A percentile compares a stretch with the other conserved stretches of the same genome.
These are phyloP conservation scores for Aspergillus persii DNA, from an alignment of 2,329 filamentous ascomycete species.

Conservation along the genomic window DNA sequence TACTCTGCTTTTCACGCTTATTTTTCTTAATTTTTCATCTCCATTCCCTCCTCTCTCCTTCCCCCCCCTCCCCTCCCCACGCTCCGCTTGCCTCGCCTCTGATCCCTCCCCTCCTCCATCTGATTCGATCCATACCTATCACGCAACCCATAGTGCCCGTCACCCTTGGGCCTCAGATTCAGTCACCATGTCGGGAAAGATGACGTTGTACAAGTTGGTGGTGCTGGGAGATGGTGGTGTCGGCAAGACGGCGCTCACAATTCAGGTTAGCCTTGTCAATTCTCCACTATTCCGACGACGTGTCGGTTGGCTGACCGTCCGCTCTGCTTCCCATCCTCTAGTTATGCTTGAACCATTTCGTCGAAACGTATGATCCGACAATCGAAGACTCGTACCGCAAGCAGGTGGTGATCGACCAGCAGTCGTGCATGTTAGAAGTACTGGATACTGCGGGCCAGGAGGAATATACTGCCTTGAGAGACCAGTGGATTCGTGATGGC, in stretches of 20 bases:
- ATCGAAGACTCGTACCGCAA: conserved; percentile 69
- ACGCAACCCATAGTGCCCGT: not conserved
- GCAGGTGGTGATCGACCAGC: conserved; percentile 80
- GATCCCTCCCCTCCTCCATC: not conserved
- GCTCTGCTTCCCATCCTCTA: conserved; percentile 38
- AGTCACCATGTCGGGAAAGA: conserved; percentile 77
- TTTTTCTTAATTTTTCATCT: conserved; percentile 5
- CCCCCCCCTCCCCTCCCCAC: not conserved
- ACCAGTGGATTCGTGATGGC: conserved; percentile 98
- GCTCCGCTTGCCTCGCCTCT: not conserved
- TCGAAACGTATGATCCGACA: conserved; percentile 78
- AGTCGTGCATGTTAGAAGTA: conserved; percentile 96
- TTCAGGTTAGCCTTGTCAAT: conserved; percentile 55
- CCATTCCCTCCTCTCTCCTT: not conserved
- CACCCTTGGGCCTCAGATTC: conserved; percentile 2
- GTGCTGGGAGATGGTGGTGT: conserved; percentile 92
- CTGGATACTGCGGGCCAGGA: conserved; percentile 97
- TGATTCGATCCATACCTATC: not conserved
- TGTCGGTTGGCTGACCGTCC: conserved; percentile 5
- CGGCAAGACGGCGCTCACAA: conserved; percentile 89
- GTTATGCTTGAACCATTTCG: conserved; percentile 96
- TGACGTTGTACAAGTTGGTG: conserved; percentile 95
- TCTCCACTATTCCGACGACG: conserved; percentile 5
- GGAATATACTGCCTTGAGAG: conserved; percentile 93
- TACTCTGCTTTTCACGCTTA: conserved; percentile 17